A percentile compares a stretch with the other conserved stretches of the same genome.
Evolutionary conservation across 208 protist genomes (phyloP).

Genomic region (Leishmania tropica): DNA sequence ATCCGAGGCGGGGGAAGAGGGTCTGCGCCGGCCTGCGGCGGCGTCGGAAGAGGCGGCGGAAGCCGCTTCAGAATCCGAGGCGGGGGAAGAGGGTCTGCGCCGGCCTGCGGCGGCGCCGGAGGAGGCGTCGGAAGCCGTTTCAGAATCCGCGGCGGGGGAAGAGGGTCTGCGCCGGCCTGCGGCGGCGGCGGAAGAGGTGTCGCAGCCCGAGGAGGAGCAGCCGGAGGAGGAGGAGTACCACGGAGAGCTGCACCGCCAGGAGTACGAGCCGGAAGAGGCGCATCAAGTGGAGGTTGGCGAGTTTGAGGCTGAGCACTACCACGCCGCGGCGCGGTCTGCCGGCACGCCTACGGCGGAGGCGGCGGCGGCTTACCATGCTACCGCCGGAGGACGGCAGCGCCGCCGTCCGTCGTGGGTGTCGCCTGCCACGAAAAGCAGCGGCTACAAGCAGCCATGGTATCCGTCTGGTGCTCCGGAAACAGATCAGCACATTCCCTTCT

Average conservation of each 20-base stretch:
- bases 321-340: slow-evolving; percentile 18
- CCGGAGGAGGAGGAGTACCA: slow-evolving; percentile 7
- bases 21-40: too few relatives aligned
- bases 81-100: too few relatives aligned
- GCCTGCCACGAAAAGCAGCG: neutral
- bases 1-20: slow-evolving; percentile 2
- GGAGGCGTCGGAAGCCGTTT: too few relatives aligned
- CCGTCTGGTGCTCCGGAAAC: slow-evolving; percentile 43
- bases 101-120: too few relatives aligned
- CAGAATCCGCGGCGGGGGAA: too few relatives aligned
- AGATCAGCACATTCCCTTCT: slow-evolving; percentile 71
- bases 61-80: too few relatives aligned
- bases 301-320: slow-evolving; percentile 9
- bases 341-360: slow-evolving; percentile 13
- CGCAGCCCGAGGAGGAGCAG: slow-evolving; percentile 1
- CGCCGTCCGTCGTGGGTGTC: slow-evolving; percentile 22
- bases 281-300: slow-evolving; percentile 18
- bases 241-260: neutral
- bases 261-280: slow-evolving; percentile 4
- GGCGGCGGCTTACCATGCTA: slow-evolving; percentile 14
- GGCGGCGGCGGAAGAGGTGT: too few relatives aligned
- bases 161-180: too few relatives aligned
- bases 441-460: slow-evolving; percentile 73
- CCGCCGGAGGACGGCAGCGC: neutral
- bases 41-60: too few relatives aligned